Conservation (phyloP, 2,329 filamentous ascomycete species). For the Plenodomus tracheiphilus region DNA sequence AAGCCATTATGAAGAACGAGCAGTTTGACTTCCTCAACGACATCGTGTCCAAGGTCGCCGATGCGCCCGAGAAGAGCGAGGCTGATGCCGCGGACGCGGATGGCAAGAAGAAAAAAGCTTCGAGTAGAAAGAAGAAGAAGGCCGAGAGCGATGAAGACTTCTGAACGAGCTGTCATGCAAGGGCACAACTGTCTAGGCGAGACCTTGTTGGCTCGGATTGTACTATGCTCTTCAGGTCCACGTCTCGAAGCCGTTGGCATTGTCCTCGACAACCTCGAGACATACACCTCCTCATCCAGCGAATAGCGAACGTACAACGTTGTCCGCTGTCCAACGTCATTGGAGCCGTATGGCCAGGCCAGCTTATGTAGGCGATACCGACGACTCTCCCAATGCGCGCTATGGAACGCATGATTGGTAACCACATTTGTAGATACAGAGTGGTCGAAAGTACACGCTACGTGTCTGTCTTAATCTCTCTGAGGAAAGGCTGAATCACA, state of each 20-base stretch:
- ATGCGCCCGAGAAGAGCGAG: constrained; percentile 59
- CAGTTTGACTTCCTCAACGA: constrained; percentile 94
- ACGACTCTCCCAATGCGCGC: neutral
- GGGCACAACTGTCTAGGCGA: neutral
- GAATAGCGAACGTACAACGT: neutral
- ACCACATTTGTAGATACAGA: neutral
- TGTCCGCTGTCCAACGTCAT: neutral
- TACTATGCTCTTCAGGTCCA: neutral
- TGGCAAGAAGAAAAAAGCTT: constrained; percentile 50
- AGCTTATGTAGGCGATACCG: neutral
- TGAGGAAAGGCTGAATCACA: neutral
- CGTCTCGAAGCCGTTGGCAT: neutral
- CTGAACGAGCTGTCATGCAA: constrained; percentile 13
- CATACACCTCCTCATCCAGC: neutral
- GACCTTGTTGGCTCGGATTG: neutral
- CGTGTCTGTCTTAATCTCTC: neutral
- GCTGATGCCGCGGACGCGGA: constrained; percentile 48
- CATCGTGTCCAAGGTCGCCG: constrained; percentile 83
- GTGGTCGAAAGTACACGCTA: neutral
- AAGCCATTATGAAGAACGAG: constrained; percentile 82
- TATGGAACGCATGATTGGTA: neutral
- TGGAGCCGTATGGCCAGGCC: neutral
- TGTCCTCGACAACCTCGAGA: neutral
- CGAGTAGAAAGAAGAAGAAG: constrained; percentile 44
- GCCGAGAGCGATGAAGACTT: constrained; percentile 44